Base-by-base conservation (phyloP, 2,329 filamentous ascomycete species). In the Aspergillus niger region DNA sequence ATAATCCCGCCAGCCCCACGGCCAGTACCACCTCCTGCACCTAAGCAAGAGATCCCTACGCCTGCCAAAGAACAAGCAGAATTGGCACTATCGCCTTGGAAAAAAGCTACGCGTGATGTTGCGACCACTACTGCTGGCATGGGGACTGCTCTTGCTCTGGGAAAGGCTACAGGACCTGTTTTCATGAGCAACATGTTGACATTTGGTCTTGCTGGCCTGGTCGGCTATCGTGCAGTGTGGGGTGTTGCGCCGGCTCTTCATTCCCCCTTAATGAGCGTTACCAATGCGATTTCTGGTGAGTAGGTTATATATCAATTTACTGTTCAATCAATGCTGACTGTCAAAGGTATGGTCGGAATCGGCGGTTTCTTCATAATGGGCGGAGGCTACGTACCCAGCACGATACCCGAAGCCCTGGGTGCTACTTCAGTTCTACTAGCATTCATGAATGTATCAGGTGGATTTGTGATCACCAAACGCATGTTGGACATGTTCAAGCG, bases 401-500 rank as follows among this genome's bases (percentile, higher is more conserved):
- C 91, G 0, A 81, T 96, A 5, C 92, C 92, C 0, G 91, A 96
- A 72, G 76, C 80, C 2, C 86, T 97, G 38, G 92, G 92, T 57
- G 90, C 92, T 2, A 77, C 87, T 1, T 96, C 91, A 1, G 92
- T 96, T 1, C 80, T 95, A 5, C 79, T 97, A 20, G 92, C 92
- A 0, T 96, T 95, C 72, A 90, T 96, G 63, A 96, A 96, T 66
- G 88, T 97, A 2, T 89, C 90, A 0, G 92, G 92, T 60, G 92
- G 92, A 0, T 97, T 97, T 63, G 90, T 96, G 47, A 91, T 97
- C 61, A 96, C 92, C 3, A 96, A 96, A 78, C 85, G 92, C 64
- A 97, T 97, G 92, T 81, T 97, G 47, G 92, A 96, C 74, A 94
- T 94, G 91, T 94, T 94, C 73, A 90, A 90, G 72, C 85, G 90